phyloP scores from a whole-genome alignment of 2,329 filamentous ascomycete genomes.

The Colletotrichum cereale region DNA sequence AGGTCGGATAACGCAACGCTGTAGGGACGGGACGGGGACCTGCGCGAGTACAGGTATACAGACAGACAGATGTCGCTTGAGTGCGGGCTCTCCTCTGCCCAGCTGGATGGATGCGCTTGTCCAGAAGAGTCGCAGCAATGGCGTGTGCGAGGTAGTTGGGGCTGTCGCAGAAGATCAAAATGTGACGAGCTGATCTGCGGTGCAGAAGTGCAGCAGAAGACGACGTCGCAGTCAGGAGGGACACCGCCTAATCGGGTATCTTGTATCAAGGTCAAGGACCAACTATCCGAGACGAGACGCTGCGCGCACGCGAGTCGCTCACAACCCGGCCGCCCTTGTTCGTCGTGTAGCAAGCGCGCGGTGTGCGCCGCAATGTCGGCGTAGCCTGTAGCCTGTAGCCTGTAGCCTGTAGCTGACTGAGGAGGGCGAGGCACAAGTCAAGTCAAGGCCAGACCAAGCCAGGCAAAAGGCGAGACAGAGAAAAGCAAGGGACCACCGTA shows the following conservation, averaged over 20 bases:
- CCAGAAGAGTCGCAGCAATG: slow-evolving; percentile 1
- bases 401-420: background rate
- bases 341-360: background rate
- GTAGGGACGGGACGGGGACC: slow-evolving; percentile 9
- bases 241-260: background rate
- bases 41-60: background rate
- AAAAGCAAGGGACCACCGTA: background rate
- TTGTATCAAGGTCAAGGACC: background rate
- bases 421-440: background rate
- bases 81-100: slow-evolving; percentile 15
- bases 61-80: slow-evolving; percentile 19
- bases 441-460: background rate
- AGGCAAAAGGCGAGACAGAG: background rate
- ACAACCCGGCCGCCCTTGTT: background rate
- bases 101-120: background rate
- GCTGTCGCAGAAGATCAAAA: slow-evolving; percentile 12
- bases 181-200: slow-evolving; percentile 23
- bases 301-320: slow-evolving; percentile 32
- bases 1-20: slow-evolving; percentile 1
- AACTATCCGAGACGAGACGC: slow-evolving; percentile 29
- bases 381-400: background rate
- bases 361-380: background rate
- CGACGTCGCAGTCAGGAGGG: slow-evolving; percentile 11
- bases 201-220: slow-evolving; percentile 21
- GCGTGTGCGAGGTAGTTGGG: slow-evolving; percentile 18